Evolutionary conservation across 495 filamentous ascomycete species (phyloP), one percentile per base, ranked within the genome.

Genomic region (Patellaria atrata): DNA sequence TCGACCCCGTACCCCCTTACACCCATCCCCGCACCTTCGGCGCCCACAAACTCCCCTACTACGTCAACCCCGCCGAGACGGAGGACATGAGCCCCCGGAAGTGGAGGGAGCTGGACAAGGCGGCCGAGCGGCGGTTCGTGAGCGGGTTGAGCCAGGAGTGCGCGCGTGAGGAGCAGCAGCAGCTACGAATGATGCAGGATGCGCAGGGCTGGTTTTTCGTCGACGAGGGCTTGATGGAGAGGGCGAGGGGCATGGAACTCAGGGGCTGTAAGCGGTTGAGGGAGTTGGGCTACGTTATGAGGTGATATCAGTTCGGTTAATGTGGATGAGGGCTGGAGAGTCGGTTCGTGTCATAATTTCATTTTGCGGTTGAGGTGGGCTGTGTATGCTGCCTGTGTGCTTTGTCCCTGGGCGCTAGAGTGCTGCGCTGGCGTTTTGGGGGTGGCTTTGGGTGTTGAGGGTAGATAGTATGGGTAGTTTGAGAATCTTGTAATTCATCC

Each of bases 181-280:
- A 72, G 53, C 65, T 71, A 36, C 64, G 71, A 20, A 63, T 85
- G 58, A 59, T 73, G 27, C 70, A 94, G 32, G 79, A 81, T 20
- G 86, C 89, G 2, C 73, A 79, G 48, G 87, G 89, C 9, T 94
- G 82, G 79, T 85, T 96, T 48, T 82, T 70, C 57, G 68, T 67
- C 25, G 83, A 94, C 52, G 60, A 64, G 22, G 75, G 75, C 34
- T 82, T 82, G 65, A 71, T 94, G 74, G 63, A 69, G 40, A 54
- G 61, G 38, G 77, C 77, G 17, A 58, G 68, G 24, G 59, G 62
- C 3, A 67, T 79, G 63, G 66, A 75, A 38, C 58, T 71, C 57
- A 65, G 60, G 54, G 67, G 56, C 43, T 79, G 75, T 52, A 53
- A 50, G 45, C 60, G 58, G 38, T 47, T 76, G 42, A 59, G 68